These are phyloP conservation scores for Phytophthora citrophthora DNA, from an alignment of 352 stramenopile species.

Conservation along the genomic window DNA sequence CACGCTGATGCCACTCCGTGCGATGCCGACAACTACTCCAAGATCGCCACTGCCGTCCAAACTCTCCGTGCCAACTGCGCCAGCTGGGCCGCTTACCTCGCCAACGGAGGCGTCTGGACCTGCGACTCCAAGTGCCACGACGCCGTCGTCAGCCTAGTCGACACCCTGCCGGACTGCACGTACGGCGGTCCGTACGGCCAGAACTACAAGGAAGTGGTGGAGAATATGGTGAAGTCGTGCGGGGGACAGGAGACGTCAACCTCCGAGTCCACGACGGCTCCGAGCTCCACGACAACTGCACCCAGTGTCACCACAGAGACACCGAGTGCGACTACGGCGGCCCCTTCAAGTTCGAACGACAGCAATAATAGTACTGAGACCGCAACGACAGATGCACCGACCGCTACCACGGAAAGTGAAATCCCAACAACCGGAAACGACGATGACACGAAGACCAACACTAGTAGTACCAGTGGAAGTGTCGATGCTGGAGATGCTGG, in stretches of 20 bases:
- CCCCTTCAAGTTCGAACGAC: too few species aligned
- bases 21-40: constrained; percentile 1
- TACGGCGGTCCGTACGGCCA: constrained; percentile 20
- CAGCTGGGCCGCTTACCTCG: constrained; percentile 18
- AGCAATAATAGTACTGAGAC: too few species aligned
- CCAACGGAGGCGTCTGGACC: constrained; percentile 16
- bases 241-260: not conserved
- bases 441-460: too few species aligned
- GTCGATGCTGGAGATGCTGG: not conserved
- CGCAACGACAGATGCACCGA: too few species aligned
- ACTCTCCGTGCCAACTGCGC: constrained; percentile 13
- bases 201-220: constrained; percentile 19
- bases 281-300: constrained; percentile 1
- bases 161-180: constrained; percentile 13
- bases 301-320: not conserved
- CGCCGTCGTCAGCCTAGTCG: constrained; percentile 9
- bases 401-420: too few species aligned
- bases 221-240: constrained; percentile 6
- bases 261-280: not conserved
- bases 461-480: not conserved
- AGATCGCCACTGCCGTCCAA: constrained; percentile 2
- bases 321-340: constrained; percentile 1
- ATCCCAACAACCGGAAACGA: too few species aligned
- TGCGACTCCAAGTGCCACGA: constrained; percentile 21
- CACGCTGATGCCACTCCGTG: not conserved